Evolutionary conservation across 768 basidiomycete genomes (phyloP).

Genomic region (Suillus americanus): DNA sequence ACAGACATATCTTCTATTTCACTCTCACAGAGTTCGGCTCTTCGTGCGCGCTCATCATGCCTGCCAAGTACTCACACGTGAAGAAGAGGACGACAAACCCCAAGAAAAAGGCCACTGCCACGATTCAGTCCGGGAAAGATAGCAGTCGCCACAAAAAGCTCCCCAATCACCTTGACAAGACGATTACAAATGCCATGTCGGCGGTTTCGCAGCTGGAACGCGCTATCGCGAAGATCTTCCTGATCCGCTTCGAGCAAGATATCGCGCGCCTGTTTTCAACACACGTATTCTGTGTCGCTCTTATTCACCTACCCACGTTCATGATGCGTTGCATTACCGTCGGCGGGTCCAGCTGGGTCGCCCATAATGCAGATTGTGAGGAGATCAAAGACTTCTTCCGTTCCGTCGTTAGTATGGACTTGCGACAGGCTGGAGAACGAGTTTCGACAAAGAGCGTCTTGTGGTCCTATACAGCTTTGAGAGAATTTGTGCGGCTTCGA

Average conservation of each 20-base stretch:
- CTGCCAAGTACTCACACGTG: slow-evolving; percentile 74
- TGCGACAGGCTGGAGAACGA: slow-evolving; percentile 74
- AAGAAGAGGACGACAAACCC: slow-evolving; percentile 59
- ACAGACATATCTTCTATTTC: background rate
- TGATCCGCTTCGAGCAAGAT: slow-evolving; percentile 72
- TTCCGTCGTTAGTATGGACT: slow-evolving; percentile 69
- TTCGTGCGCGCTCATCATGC: slow-evolving; percentile 41
- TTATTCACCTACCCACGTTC: slow-evolving; percentile 66
- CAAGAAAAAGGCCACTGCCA: slow-evolving; percentile 43
- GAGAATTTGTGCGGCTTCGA: slow-evolving; percentile 62
- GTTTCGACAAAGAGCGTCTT: slow-evolving; percentile 79
- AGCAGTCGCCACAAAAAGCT: slow-evolving; percentile 35
- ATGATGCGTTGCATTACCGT: slow-evolving; percentile 63
- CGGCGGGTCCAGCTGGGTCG: slow-evolving; percentile 67
- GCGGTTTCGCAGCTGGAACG: slow-evolving; percentile 69
- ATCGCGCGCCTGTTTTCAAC: slow-evolving; percentile 75
- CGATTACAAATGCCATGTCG: slow-evolving; percentile 54
- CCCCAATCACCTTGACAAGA: slow-evolving; percentile 52
- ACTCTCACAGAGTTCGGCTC: background rate
- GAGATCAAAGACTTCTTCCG: slow-evolving; percentile 77
- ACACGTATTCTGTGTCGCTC: slow-evolving; percentile 60
- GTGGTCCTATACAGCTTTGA: slow-evolving; percentile 76
- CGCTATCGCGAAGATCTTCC: slow-evolving; percentile 64
- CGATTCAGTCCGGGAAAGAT: slow-evolving; percentile 22
- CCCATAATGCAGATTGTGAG: slow-evolving; percentile 63